A percentile compares a stretch with the other conserved stretches of the same genome.
Conservation (phyloP, 176 grass and related monocot species). For the Carex myosuroides region DNA sequence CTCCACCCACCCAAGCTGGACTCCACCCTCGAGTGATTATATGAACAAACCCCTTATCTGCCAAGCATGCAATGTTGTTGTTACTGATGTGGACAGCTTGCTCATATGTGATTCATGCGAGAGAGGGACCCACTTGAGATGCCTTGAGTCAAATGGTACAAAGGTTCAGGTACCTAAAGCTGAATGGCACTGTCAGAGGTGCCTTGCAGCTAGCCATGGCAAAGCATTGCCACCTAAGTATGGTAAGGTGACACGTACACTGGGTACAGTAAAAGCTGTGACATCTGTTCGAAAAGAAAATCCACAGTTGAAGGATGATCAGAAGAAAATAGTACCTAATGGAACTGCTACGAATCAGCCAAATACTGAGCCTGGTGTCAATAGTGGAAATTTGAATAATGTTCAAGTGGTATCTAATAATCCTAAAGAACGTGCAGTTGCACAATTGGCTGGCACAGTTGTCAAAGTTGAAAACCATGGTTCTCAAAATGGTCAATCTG, state of each 20-base stretch:
- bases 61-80: slow-evolving; percentile 72
- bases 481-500: slow-evolving; percentile 14
- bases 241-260: slow-evolving; percentile 86
- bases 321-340: slow-evolving; percentile 47
- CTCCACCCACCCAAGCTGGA: slow-evolving; percentile 63
- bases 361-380: slow-evolving; percentile 27
- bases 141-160: slow-evolving; percentile 74
- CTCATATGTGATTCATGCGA: slow-evolving; percentile 98
- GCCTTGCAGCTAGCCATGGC: slow-evolving; percentile 64
- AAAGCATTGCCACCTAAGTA: slow-evolving; percentile 97
- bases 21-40: slow-evolving; percentile 82
- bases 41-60: slow-evolving; percentile 67
- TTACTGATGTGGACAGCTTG: slow-evolving; percentile 69
- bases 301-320: slow-evolving; percentile 31
- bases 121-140: slow-evolving; percentile 88
- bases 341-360: slow-evolving; percentile 32
- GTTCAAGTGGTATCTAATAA: slow-evolving; percentile 28
- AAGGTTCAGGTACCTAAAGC: slow-evolving; percentile 61
- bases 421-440: slow-evolving; percentile 23
- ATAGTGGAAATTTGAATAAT: slow-evolving; percentile 20
- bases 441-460: background rate
- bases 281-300: slow-evolving; percentile 39
- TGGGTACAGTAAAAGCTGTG: slow-evolving; percentile 41
- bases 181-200: slow-evolving; percentile 93
- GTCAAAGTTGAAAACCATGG: background rate